Conservation (phyloP, 371 early-diverging fungal genomes). For the Lichtheimia corymbifera region DNA sequence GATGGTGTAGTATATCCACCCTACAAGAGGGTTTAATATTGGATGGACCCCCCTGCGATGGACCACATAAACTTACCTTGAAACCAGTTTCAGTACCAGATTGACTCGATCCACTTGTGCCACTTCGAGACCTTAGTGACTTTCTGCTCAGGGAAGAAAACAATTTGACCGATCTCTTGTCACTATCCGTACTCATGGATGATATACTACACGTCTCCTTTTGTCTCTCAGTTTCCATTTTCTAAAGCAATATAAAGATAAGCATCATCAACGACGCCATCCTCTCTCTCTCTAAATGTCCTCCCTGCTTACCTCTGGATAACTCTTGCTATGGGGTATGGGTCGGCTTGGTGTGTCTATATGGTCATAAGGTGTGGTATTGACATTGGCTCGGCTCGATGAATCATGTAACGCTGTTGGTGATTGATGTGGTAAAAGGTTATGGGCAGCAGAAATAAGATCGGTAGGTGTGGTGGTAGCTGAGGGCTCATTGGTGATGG, state of each 20-base stretch:
- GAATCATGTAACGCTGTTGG: slow-evolving; percentile 17
- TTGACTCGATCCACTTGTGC: slow-evolving; percentile 15
- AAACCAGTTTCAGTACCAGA: slow-evolving; percentile 11
- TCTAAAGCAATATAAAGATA: neutral
- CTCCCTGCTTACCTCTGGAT: neutral
- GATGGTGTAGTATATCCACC: neutral
- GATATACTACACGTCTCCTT: slow-evolving; percentile 8
- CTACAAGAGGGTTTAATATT: neutral
- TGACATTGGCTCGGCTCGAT: slow-evolving; percentile 12
- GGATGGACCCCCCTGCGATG: neutral
- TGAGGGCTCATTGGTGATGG: no score
- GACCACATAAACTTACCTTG: slow-evolving; percentile 20
- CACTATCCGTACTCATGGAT: slow-evolving; percentile 12
- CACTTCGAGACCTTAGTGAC: slow-evolving; percentile 23
- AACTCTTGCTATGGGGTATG: slow-evolving; percentile 10
- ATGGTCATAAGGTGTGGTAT: slow-evolving; percentile 34
- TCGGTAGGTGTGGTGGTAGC: slow-evolving; percentile 23
- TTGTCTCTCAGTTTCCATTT: no score
- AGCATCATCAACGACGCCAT: neutral
- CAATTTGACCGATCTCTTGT: slow-evolving; percentile 10
- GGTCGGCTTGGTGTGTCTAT: slow-evolving; percentile 41
- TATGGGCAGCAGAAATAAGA: slow-evolving; percentile 37
- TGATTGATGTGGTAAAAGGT: slow-evolving; percentile 34
- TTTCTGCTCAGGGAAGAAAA: slow-evolving; percentile 31
- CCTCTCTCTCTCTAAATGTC: neutral